A percentile compares a stretch with the other conserved stretches of the same genome.
Conservation (phyloP, 1,139 yeast species). For the Debaryomyces subglobosus region DNA sequence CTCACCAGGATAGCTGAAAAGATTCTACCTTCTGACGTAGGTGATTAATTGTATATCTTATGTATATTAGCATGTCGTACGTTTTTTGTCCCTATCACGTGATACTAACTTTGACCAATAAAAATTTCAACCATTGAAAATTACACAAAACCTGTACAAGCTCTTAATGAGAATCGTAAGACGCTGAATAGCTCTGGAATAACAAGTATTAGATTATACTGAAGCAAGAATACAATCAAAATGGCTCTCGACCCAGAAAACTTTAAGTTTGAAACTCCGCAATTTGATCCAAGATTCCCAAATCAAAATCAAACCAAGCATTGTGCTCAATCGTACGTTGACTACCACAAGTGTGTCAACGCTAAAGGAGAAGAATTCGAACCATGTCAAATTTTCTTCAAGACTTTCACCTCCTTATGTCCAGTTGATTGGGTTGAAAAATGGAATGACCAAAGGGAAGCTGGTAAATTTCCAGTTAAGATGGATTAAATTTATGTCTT, state of each 20-base stretch:
- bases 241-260: constrained; percentile 53
- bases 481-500: constrained; percentile 24
- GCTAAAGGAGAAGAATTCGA: constrained; percentile 98
- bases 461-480: constrained; percentile 52
- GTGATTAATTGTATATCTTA: background rate
- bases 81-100: background rate
- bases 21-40: background rate
- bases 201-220: constrained; percentile 5
- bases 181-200: constrained; percentile 3
- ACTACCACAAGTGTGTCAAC: constrained; percentile 95
- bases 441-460: constrained; percentile 94
- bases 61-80: constrained; percentile 3
- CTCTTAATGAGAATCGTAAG: constrained; percentile 14
- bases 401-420: constrained; percentile 88
- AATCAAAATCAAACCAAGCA: constrained; percentile 96
- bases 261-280: constrained; percentile 74
- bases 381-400: constrained; percentile 94
- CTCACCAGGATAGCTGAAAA: background rate
- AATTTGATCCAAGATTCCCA: constrained; percentile 93
- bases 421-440: constrained; percentile 91
- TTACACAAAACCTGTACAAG: constrained; percentile 9
- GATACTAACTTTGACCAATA: constrained; percentile 5
- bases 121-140: constrained; percentile 2
- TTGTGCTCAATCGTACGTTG: constrained; percentile 97
- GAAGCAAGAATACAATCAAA: constrained; percentile 7